Conservation (phyloP, 441 rosid genomes). For the Adansonia grandidieri region DNA sequence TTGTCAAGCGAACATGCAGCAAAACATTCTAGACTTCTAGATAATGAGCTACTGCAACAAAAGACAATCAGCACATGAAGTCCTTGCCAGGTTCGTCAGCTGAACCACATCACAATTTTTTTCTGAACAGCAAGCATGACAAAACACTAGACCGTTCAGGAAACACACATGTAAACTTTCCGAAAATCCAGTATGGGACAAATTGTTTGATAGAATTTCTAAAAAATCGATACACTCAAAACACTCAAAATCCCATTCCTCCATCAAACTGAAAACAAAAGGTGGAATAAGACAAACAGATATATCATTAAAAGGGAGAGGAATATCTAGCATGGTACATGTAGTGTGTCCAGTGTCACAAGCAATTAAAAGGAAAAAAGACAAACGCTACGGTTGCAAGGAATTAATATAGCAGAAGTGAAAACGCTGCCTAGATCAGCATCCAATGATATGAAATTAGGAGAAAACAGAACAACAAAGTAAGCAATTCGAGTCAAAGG, state of each 20-base stretch:
- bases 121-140: neutral
- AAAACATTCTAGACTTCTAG: neutral
- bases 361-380: neutral
- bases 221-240: neutral
- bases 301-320: neutral
- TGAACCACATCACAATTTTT: neutral
- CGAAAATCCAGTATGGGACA: neutral
- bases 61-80: neutral
- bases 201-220: neutral
- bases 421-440: neutral
- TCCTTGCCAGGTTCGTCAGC: neutral
- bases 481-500: conserved; percentile 9
- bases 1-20: neutral
- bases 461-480: neutral
- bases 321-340: neutral
- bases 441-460: neutral
- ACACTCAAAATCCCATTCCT: neutral
- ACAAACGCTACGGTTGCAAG: neutral
- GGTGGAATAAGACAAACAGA: neutral
- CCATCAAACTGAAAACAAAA: neutral
- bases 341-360: neutral
- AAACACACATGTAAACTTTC: neutral
- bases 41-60: neutral
- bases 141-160: neutral
- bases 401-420: neutral